phyloP scores from a whole-genome alignment of 768 basidiomycete genomes.

The Hydnomerulius pinastri region DNA sequence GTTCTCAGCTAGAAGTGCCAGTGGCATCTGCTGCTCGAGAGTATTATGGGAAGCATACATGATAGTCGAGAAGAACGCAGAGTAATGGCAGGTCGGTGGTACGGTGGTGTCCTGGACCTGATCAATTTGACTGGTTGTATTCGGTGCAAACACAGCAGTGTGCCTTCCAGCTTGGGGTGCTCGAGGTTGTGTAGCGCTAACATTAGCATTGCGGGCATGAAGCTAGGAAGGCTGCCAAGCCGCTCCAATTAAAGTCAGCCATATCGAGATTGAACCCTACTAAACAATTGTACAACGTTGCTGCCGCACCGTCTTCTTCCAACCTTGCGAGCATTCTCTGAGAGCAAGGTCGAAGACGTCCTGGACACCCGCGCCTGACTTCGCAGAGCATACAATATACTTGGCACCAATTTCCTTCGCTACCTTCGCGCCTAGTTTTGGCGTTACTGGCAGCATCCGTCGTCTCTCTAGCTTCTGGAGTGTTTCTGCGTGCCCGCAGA shows the following conservation, averaged over 20 bases:
- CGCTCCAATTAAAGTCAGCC: too few relatives aligned
- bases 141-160: too few relatives aligned
- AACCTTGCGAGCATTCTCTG: slow-evolving; percentile 84
- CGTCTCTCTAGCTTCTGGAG: slow-evolving; percentile 87
- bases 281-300: slow-evolving; percentile 70
- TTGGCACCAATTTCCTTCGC: slow-evolving; percentile 92
- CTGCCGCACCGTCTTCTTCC: slow-evolving; percentile 71
- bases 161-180: too few relatives aligned
- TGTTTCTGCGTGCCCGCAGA: slow-evolving; percentile 84
- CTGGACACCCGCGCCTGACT: slow-evolving; percentile 85
- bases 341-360: slow-evolving; percentile 91
- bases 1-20: slow-evolving; percentile 21
- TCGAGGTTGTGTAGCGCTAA: too few relatives aligned
- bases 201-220: too few relatives aligned
- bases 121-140: too few relatives aligned
- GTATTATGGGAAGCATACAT: slow-evolving; percentile 33
- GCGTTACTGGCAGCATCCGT: slow-evolving; percentile 76
- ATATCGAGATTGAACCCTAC: too few relatives aligned
- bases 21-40: slow-evolving; percentile 32
- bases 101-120: too few relatives aligned
- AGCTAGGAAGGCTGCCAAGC: too few relatives aligned
- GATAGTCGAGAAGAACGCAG: too few relatives aligned
- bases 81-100: too few relatives aligned
- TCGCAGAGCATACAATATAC: slow-evolving; percentile 94
- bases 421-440: slow-evolving; percentile 78